Base-by-base conservation (phyloP, 208 protist genomes). In the Acanthamoeba quina region DNA sequence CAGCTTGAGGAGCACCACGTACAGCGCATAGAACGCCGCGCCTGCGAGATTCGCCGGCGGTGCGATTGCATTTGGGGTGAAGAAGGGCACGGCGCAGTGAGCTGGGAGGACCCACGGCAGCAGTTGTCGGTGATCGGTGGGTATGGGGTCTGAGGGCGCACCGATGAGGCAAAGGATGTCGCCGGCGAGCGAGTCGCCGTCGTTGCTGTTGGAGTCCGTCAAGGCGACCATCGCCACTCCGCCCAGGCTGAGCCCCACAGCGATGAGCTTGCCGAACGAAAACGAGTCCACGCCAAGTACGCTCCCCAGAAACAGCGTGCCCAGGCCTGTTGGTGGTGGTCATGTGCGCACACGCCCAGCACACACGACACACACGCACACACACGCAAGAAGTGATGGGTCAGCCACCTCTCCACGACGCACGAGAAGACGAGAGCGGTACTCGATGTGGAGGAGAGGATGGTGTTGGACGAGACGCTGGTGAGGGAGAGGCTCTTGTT, bases 391-490 rank as follows among this genome's bases (percentile, higher is more conserved):
- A 88, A 10, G 49, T 17, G 13, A 54, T 17, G 15, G 49, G 9
- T 54, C 7, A 54, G 15, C 49, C 49, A 54, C 49, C 1, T 5
- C 13, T 54, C 15, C 13, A 5, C 15, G 15, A 17, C 9, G 3
- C 9, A 17, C 13, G 49, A 17, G 49, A 54, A 10, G 15, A 54
- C 9, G 49, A 54, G 49, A 54, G 49, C 1, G 49, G 15, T 60
- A 66, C 91, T 56, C 3, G 91, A 94, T 10, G 94, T 95, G 15
- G 80, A 91, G 24, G 56, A 82, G 31, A 95, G 62, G 56, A 95
- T 94, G 11, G 94, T 95, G 74, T 94, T 95, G 78, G 90, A 94
- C 1, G 94, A 95, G 37, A 95, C 94, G 37, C 52, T 88, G 13
- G 94, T 95, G n/a, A 94, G 80, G 26, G 94, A 90, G 47, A 95